Percentiles rank a stretch among this genome's conserved stretches.
These are phyloP conservation scores for Talaromyces rugulosus DNA, from an alignment of 2,329 filamentous ascomycete genomes.

Conservation along the genomic window DNA sequence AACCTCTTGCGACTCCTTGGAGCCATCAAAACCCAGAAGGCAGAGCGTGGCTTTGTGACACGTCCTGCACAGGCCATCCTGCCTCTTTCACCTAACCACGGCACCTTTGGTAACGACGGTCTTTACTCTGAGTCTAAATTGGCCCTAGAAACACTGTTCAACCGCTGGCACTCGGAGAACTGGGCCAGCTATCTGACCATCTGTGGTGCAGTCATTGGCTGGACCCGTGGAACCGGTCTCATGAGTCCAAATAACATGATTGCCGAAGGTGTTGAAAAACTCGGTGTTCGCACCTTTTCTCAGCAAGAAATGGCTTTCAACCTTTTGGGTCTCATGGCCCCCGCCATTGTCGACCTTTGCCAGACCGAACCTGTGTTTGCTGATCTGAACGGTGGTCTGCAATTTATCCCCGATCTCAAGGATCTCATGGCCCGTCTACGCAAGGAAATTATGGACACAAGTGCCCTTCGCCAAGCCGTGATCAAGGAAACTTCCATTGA, in stretches of 20 bases:
- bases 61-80: slow-evolving; percentile 95
- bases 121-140: slow-evolving; percentile 98
- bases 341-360: slow-evolving; percentile 89
- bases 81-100: slow-evolving; percentile 94
- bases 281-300: slow-evolving; percentile 95
- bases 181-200: slow-evolving; percentile 98
- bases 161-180: slow-evolving; percentile 95
- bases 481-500: slow-evolving; percentile 94
- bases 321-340: slow-evolving; percentile 90
- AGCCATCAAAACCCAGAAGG: slow-evolving; percentile 85
- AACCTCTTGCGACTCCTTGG: slow-evolving; percentile 91
- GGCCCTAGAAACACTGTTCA: slow-evolving; percentile 94
- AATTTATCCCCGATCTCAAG: slow-evolving; percentile 96
- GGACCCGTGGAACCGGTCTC: slow-evolving; percentile 96
- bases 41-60: slow-evolving; percentile 82
- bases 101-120: slow-evolving; percentile 96
- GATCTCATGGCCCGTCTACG: slow-evolving; percentile 88
- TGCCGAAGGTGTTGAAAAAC: slow-evolving; percentile 92
- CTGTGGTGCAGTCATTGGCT: slow-evolving; percentile 96
- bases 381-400: slow-evolving; percentile 93
- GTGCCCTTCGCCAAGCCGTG: slow-evolving; percentile 87
- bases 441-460: slow-evolving; percentile 91
- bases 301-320: slow-evolving; percentile 99
- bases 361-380: slow-evolving; percentile 94
- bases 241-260: slow-evolving; percentile 99